Evolutionary conservation across 441 rosid genomes (phyloP), one percentile per base, ranked within the genome.

Genomic region (Euphorbia schlechtendalii): DNA sequence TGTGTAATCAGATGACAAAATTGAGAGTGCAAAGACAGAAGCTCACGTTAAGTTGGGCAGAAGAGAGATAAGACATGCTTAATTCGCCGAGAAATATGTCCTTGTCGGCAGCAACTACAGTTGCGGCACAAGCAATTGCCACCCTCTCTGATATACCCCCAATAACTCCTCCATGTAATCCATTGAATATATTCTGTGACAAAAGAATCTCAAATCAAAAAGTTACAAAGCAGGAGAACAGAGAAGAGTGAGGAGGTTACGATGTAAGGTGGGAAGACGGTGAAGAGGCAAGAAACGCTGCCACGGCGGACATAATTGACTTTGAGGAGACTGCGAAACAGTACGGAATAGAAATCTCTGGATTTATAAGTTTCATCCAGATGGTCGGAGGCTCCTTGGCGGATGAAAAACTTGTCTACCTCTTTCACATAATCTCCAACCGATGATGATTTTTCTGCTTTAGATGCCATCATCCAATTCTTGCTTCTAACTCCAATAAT

Each of bases 201-300:
- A 8, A 3, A 8, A n/a, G n/a, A n/a, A n/a, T n/a, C n/a, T n/a
- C n/a, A n/a, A n/a, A n/a, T n/a, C n/a, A n/a, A n/a, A n/a, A n/a
- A n/a, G n/a, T n/a, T n/a, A n/a, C n/a, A n/a, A n/a, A n/a, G n/a
- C n/a, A n/a, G n/a, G n/a, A 9, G 45, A 40, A 3, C 4, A 9
- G 69, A 88, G 97, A 71, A 84, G 84, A 62, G 92, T 81, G 48
- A 20, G 20, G 61, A 40, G 17, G 43, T 77, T 86, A 86, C 96
- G 32, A 68, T 0, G 48, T 85, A 2, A 21, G 76, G 32, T 3
- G 94, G 86, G 8, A 71, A 66, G 78, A 85, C 90, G 77, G 79
- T 18, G 81, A 86, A 73, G 73, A 68, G 64, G 69, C 94, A 86
- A n/a, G 84, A 73, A 79, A 88, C 64, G 51, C 65, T 80, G 71